phyloP scores from a whole-genome alignment of 2,329 filamentous ascomycete species.

The Pseudogymnoascus verrucosus region DNA sequence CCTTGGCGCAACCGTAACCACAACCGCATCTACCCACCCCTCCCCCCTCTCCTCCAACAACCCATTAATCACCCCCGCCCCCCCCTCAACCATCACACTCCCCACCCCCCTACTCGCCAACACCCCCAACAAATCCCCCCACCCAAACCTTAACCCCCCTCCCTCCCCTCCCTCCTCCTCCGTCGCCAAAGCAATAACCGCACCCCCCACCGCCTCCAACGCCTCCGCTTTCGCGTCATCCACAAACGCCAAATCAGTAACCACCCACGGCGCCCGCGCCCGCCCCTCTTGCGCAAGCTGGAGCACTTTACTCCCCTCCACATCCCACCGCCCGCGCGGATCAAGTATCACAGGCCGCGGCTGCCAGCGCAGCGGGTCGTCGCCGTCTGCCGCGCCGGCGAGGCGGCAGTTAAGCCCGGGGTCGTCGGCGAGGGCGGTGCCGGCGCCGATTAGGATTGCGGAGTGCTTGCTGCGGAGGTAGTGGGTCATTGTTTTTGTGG shows the following conservation, averaged over 20 bases:
- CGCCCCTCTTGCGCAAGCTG: constrained; percentile 53
- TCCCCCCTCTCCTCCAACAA: constrained; percentile 58
- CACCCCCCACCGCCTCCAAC: constrained; percentile 15
- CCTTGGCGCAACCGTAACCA: constrained; percentile 82
- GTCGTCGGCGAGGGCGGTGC: constrained; percentile 77
- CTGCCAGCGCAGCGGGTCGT: constrained; percentile 47
- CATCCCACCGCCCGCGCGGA: constrained; percentile 63
- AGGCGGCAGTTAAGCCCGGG: constrained; percentile 79
- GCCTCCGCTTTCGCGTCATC: constrained; percentile 10
- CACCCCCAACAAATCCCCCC: no score
- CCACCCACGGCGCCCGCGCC: constrained; percentile 66
- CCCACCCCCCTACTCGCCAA: constrained; percentile 45
- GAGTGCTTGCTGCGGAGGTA: constrained; percentile 75
- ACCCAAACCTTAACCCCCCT: no score
- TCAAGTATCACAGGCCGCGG: constrained; percentile 80
- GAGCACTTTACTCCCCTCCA: constrained; percentile 57
- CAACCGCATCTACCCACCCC: constrained; percentile 63
- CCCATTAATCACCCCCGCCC: constrained; percentile 58
- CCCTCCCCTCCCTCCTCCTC: constrained; percentile 51
- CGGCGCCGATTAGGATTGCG: constrained; percentile 77
- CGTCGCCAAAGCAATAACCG: constrained; percentile 6
- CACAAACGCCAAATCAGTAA: constrained; percentile 40
- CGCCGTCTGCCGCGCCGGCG: constrained; percentile 38
- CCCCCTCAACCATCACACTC: constrained; percentile 20
- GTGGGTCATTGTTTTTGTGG: constrained; percentile 89